Evolutionary conservation across 257 asterid genomes (phyloP), one percentile per base, ranked within the genome.

Genomic region (Solanum gracilifrons): DNA sequence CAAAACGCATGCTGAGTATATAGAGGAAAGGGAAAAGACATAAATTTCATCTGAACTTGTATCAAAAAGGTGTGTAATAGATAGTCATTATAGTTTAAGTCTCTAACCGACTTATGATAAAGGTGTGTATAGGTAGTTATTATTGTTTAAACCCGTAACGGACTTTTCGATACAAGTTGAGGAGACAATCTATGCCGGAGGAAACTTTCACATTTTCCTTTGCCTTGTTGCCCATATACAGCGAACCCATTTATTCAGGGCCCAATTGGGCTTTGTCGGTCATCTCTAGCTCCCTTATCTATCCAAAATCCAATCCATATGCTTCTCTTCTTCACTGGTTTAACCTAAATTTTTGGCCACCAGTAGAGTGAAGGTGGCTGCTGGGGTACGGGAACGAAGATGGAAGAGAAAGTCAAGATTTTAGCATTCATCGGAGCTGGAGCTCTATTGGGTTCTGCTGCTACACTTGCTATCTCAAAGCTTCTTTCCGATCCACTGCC

Each of bases 331-430:
- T 75, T 75, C 51, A 10, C 51, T 35, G 3, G 68, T 80, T 82
- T 82, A 48, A 82, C 85, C 85, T 82, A 82, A 48, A 48, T 1
- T n/a, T 37, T 2, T n/a, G n/a, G n/a, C 36, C 2, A 15, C 84
- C 60, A 9, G 55, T 36, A 75, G 31, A n/a, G 60, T 77, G 84
- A 41, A 41, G 33, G 31, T 36, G 82, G 80, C 82, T 23, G 80
- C 71, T 62, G 9, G 46, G 29, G 20, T 3, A 32, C 87, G 85
- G 51, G 55, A 32, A 62, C 6, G n/a, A 87, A 43, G 79, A 95
- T 93, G 98, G 95, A 91, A 68, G 98, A 94, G 87, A 94, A 88
- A 89, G 91, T 73, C 5, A 73, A 73, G 9, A 73, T 73, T 73
- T 35, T 73, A 33, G 48, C 82, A 20, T 73, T 73, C 16, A 35